phyloP scores from a whole-genome alignment of 768 basidiomycete genomes.

The Boletus sp. region DNA sequence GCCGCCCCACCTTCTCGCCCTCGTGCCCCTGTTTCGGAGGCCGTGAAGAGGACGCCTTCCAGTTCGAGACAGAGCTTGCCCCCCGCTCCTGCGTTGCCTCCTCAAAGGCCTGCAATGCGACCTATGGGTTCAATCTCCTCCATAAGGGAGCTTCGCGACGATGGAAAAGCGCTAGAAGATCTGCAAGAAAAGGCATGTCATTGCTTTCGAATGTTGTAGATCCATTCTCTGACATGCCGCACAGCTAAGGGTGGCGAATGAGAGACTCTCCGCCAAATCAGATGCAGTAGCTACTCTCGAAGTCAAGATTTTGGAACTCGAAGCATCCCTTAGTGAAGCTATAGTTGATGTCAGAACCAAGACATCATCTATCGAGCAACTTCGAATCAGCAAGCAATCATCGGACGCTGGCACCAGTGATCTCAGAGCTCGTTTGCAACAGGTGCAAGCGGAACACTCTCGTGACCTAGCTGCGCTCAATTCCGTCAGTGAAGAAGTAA shows the following conservation, averaged over 20 bases:
- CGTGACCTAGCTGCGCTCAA: slow-evolving; percentile 35
- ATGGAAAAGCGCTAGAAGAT: slow-evolving; percentile 54
- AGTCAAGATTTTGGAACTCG: slow-evolving; percentile 47
- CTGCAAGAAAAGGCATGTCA: slow-evolving; percentile 56
- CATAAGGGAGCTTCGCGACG: slow-evolving; percentile 66
- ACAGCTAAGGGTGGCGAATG: slow-evolving; percentile 61
- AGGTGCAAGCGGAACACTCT: slow-evolving; percentile 32
- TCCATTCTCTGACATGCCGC: background rate
- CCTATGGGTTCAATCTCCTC: slow-evolving; percentile 67
- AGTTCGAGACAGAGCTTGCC: slow-evolving; percentile 44
- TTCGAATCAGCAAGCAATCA: slow-evolving; percentile 48
- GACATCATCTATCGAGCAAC: slow-evolving; percentile 39
- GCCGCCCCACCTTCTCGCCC: slow-evolving; percentile 44
- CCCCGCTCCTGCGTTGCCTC: slow-evolving; percentile 18
- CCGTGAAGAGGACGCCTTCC: slow-evolving; percentile 49
- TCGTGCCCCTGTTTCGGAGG: slow-evolving; percentile 67
- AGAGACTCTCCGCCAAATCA: slow-evolving; percentile 53
- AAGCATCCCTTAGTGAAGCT: slow-evolving; percentile 47
- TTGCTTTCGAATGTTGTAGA: background rate
- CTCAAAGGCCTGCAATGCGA: slow-evolving; percentile 43
- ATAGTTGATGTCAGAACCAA: slow-evolving; percentile 50
- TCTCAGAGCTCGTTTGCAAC: slow-evolving; percentile 40
- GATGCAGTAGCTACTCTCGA: slow-evolving; percentile 53
- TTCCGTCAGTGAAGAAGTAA: slow-evolving; percentile 51
- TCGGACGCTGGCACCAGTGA: slow-evolving; percentile 50